Evolutionary conservation across 495 filamentous ascomycete genomes (phyloP), one percentile per base, ranked within the genome.

Genomic region (Aspergillus affinis): DNA sequence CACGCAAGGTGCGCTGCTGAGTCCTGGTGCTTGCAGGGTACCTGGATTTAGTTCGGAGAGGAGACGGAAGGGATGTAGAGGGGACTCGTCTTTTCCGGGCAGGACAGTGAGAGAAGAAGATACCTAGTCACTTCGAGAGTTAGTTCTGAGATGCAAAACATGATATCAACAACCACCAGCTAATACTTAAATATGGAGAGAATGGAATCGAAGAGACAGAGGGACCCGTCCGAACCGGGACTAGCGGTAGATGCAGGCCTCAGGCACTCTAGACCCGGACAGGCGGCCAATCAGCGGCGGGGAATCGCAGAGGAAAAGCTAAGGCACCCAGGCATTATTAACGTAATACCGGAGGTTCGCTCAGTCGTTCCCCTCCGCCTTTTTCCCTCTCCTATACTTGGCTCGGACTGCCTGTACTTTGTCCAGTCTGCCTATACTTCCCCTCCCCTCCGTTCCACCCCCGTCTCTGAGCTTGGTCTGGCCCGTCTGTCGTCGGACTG

Each of bases 371-470:
- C 58, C 55, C 61, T 59, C 57, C 54, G 58, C 56, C 56, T 47
- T 57, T 58, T 65, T 52, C 50, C 23, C 57, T 58, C 57, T 55
- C 60, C 54, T 57, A 32, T 32, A 32, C 30, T 32, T 32, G 30
- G 7, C 30, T 32, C 4, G 10, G 2, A 32, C 30, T 32, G 10
- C n/a, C n/a, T n/a, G n/a, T n/a, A n/a, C n/a, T n/a, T n/a, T n/a
- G 10, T 1, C 6, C 30, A 7, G 30, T 8, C 30, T 32, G 30
- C 30, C 3, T 41, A 61, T 64, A 48, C 55, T 48, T 30, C 21
- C 56, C 59, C 23, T 54, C 56, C 59, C 45, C 48, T 21, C 52
- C 48, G 32, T 53, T 54, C 36, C n/a, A 9, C 45, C 18, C 23
- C 44, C 46, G 30, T 23, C 49, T 55, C 36, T 52, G 27, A 32